phyloP scores from a whole-genome alignment of 352 stramenopile genomes.

The Blastocystis sp. region DNA sequence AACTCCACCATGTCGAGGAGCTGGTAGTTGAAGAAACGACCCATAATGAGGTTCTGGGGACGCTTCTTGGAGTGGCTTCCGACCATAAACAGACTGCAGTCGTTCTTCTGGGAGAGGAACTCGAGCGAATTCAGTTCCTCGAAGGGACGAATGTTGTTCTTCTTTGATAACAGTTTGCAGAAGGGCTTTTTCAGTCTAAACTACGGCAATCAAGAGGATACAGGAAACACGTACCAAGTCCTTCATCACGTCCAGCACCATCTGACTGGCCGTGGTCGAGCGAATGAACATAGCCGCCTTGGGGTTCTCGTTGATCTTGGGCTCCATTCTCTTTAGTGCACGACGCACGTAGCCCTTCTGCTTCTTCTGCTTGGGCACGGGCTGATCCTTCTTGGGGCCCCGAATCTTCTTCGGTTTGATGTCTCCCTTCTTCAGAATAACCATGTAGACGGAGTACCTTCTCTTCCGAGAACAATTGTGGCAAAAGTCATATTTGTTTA shows the following conservation, averaged over 20 bases:
- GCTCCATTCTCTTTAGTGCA: slow-evolving; percentile 73
- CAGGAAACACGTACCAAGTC: slow-evolving; percentile 65
- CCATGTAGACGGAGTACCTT: not conserved
- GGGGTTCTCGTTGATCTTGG: slow-evolving; percentile 79
- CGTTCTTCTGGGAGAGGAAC: slow-evolving; percentile 90
- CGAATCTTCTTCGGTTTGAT: not conserved
- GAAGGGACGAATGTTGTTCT: slow-evolving; percentile 83
- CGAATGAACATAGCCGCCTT: slow-evolving; percentile 77
- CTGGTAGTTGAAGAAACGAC: slow-evolving; percentile 89
- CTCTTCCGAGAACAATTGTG: too few species aligned
- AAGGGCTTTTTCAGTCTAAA: slow-evolving; percentile 45
- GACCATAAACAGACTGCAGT: slow-evolving; percentile 86
- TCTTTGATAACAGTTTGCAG: slow-evolving; percentile 68
- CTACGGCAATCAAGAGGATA: not conserved
- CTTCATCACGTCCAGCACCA: slow-evolving; percentile 70
- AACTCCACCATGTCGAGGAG: slow-evolving; percentile 95
- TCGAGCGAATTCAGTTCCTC: slow-evolving; percentile 81
- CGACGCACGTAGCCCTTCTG: slow-evolving; percentile 71
- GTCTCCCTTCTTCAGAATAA: not conserved
- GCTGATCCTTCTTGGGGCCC: not conserved
- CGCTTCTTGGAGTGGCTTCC: slow-evolving; percentile 95
- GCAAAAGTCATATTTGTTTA: too few species aligned
- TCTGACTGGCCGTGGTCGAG: slow-evolving; percentile 75
- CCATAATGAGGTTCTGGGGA: slow-evolving; percentile 91
- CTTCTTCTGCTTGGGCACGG: slow-evolving; percentile 57